Evolutionary conservation across 306 rosid species (phyloP).

Genomic region (Cucumis cinereus): DNA sequence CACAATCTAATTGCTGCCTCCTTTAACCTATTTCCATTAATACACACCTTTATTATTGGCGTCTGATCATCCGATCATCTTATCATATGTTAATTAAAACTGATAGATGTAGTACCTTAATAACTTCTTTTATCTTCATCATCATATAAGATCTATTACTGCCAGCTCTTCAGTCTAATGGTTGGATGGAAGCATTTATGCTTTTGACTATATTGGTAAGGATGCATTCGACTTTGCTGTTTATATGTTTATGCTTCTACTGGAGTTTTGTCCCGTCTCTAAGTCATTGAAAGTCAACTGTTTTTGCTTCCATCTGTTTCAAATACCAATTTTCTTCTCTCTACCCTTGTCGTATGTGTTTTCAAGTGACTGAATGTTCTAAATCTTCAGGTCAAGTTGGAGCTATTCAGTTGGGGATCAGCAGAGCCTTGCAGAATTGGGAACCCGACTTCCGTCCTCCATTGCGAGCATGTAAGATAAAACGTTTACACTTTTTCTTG

Average conservation of each 20-base stretch:
- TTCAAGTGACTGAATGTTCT: not conserved
- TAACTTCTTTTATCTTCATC: not conserved
- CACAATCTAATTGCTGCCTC: not conserved
- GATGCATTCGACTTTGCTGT: not conserved
- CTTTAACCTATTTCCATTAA: not conserved
- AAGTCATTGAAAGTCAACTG: not conserved
- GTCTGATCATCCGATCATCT: not conserved
- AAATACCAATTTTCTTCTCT: not conserved
- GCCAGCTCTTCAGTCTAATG: not conserved
- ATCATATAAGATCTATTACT: not conserved
- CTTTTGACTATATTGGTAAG: not conserved
- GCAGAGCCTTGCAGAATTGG: slow-evolving; percentile 94
- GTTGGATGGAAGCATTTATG: not conserved
- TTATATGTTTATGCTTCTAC: not conserved
- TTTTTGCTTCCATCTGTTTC: not conserved
- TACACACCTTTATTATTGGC: not conserved
- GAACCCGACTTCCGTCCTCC: slow-evolving; percentile 87
- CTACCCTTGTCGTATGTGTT: not conserved
- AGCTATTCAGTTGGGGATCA: slow-evolving; percentile 77
- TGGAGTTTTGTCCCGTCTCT: not conserved
- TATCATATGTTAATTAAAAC: not conserved
- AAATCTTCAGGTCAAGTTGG: slow-evolving; percentile 78
- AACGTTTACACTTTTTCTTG: not conserved
- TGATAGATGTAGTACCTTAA: not conserved
- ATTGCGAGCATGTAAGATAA: slow-evolving; percentile 45